These are phyloP conservation scores for Tubosaeta sp. DNA, from an alignment of 768 basidiomycete genomes.

Conservation along the genomic window DNA sequence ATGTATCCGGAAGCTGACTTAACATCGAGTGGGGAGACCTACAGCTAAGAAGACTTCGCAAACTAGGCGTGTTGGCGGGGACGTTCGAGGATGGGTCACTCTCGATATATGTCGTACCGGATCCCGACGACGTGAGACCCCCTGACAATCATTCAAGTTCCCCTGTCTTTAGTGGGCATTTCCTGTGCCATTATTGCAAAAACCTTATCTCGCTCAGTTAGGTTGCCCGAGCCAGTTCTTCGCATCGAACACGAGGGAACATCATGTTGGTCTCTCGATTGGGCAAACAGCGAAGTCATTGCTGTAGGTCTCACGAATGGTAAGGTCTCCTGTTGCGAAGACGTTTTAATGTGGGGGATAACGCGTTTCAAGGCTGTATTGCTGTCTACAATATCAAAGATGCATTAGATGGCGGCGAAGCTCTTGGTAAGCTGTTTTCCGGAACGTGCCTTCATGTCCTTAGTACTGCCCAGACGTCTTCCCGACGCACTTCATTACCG, in stretches of 20 bases:
- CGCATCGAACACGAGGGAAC: constrained; percentile 74
- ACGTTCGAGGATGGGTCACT: constrained; percentile 86
- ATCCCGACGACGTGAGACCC: constrained; percentile 53
- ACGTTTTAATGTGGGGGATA: background rate
- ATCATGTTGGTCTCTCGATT: constrained; percentile 77
- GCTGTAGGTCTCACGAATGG: constrained; percentile 86
- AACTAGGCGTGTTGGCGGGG: constrained; percentile 80
- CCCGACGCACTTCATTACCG: constrained; percentile 67
- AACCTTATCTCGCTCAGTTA: constrained; percentile 38
- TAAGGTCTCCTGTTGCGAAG: constrained; percentile 21
- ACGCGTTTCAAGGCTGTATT: constrained; percentile 41
- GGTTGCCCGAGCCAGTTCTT: constrained; percentile 58
- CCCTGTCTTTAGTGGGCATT: constrained; percentile 50
- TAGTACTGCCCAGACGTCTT: constrained; percentile 34
- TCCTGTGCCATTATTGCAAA: background rate
- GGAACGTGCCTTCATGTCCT: background rate
- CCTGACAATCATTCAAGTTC: constrained; percentile 22
- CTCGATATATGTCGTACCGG: constrained; percentile 73
- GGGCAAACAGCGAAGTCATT: constrained; percentile 81
- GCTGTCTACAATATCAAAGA: constrained; percentile 53
- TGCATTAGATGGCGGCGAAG: constrained; percentile 33
- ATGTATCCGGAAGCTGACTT: background rate
- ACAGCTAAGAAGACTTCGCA: constrained; percentile 35
- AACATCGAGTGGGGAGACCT: constrained; percentile 16
- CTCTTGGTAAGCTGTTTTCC: constrained; percentile 26